Base-by-base conservation (phyloP, 768 basidiomycete genomes). In the Tricholoma sp. region DNA sequence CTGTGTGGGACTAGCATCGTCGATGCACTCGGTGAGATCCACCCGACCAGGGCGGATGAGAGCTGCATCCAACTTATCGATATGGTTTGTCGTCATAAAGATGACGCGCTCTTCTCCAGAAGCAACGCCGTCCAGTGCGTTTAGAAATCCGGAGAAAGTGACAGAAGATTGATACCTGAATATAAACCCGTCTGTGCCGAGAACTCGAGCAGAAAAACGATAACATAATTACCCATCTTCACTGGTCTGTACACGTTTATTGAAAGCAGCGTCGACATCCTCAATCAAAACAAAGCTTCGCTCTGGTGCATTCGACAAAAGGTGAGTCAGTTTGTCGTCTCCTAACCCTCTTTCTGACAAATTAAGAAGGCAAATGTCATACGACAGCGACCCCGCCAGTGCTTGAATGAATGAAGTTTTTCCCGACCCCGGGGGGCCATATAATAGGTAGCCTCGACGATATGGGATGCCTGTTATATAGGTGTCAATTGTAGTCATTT, bases 381-480 rank as follows among this genome's bases (percentile, higher is more conserved):
- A 98, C 32, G 86, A 86, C 32, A 98, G 73, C 10, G 86, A 83
- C 6, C 95, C 97, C 9, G 97, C 97, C 31, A 98, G 79, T 11
- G 97, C 94, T 73, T 98, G 96, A 62, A 98, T 98, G 74, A 92
- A 99, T 6, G 97, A 99, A 1, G 96, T 95, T 68, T 99, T 99
- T 50, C 97, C 97, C 0, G 94, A 97, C 13, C 97, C 97, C 6
- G 97, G 97, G 18, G 97, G 97, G 10, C 97, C 97, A 65, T 98
- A 84, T 13, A 99, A 74, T 9, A 99, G 81, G 70, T 98, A 98
- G 37, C 97, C 97, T 59, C 97, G 82, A 20, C 97, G 86, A 68
- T 98, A 99, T 0, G 97, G 97, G 57, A 99, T 97, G 15, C 96
- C 95, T 98, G 57, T 33, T 58, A 33, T 37, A 49, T 53, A 50